A percentile compares a stretch with the other conserved stretches of the same genome.
Conservation (phyloP, 2,329 filamentous ascomycete species). For the Verticillium nubilum region DNA sequence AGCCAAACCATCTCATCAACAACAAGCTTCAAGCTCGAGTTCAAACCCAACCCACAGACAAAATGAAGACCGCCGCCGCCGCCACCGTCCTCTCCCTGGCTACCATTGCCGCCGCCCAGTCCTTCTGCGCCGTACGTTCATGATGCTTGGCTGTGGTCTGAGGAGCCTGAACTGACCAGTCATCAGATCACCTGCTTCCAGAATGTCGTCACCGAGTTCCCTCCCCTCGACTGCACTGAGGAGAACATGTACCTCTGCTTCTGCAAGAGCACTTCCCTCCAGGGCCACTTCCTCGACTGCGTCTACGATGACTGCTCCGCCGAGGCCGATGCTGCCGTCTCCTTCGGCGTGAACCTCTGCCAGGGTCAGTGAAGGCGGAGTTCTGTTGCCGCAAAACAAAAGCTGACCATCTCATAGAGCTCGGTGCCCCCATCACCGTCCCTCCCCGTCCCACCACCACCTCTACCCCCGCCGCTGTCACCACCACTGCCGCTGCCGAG, state of each 20-base stretch:
- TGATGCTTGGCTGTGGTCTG: neutral
- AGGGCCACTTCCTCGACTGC: conserved; percentile 18
- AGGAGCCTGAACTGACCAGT: neutral
- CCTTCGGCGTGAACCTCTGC: conserved; percentile 26
- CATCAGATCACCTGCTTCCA: conserved; percentile 18
- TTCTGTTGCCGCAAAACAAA: neutral
- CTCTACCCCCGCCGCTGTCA: neutral
- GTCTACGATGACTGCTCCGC: conserved; percentile 9
- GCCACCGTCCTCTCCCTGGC: conserved; percentile 7
- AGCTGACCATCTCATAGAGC: neutral
- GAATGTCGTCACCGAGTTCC: conserved; percentile 19
- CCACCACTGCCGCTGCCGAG: neutral
- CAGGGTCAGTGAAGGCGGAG: neutral
- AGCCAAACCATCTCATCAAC: neutral
- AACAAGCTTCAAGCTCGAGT: neutral
- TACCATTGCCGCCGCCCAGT: conserved; percentile 7
- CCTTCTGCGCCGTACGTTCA: conserved; percentile 10
- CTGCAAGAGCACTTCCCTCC: conserved; percentile 18
- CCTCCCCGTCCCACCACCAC: neutral
- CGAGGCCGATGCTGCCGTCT: conserved; percentile 10
- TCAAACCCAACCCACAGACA: neutral
- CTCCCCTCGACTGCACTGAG: conserved; percentile 21
- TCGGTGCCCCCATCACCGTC: conserved; percentile 1
- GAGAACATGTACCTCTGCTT: conserved; percentile 24
- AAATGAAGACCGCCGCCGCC: neutral